A percentile compares a stretch with the other conserved stretches of the same genome.
phyloP scores from a whole-genome alignment of 352 stramenopile species.

The Poterioochromonas sp. region DNA sequence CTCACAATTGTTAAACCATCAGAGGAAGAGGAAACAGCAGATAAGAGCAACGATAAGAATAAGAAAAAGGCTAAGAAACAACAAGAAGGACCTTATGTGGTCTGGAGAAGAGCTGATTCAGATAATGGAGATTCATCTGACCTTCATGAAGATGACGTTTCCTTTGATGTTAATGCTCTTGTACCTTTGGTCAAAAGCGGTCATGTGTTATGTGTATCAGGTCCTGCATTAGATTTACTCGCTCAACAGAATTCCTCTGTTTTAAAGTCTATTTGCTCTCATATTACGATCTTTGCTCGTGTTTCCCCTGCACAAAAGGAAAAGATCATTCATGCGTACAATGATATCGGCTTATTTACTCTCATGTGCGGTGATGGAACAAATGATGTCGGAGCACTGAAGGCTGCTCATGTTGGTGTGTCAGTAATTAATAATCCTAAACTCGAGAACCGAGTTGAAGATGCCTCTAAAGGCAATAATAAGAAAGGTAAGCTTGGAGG shows the following conservation, averaged over 20 bases:
- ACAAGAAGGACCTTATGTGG: neutral
- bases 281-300: slow-evolving; percentile 74
- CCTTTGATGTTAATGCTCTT: neutral
- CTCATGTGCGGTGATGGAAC: slow-evolving; percentile 88
- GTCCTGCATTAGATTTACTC: slow-evolving; percentile 27
- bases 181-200: neutral
- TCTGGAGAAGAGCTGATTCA: neutral
- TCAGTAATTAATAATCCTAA: slow-evolving; percentile 79
- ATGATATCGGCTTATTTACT: slow-evolving; percentile 74
- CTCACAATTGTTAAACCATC: neutral
- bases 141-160: slow-evolving; percentile 6
- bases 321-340: slow-evolving; percentile 84
- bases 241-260: slow-evolving; percentile 44
- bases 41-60: neutral
- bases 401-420: slow-evolving; percentile 84
- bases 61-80: neutral
- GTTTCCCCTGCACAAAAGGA: slow-evolving; percentile 94
- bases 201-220: slow-evolving; percentile 30
- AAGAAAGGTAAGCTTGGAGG: neutral
- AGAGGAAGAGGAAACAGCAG: neutral
- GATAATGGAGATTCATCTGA: neutral
- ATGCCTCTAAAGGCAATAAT: slow-evolving; percentile 38
- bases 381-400: slow-evolving; percentile 85
- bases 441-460: slow-evolving; percentile 54
- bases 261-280: slow-evolving; percentile 35